A percentile compares a stretch with the other conserved stretches of the same genome.
Evolutionary conservation across 2,329 filamentous ascomycete genomes (phyloP).

Genomic region (Aspergillus bombycis): DNA sequence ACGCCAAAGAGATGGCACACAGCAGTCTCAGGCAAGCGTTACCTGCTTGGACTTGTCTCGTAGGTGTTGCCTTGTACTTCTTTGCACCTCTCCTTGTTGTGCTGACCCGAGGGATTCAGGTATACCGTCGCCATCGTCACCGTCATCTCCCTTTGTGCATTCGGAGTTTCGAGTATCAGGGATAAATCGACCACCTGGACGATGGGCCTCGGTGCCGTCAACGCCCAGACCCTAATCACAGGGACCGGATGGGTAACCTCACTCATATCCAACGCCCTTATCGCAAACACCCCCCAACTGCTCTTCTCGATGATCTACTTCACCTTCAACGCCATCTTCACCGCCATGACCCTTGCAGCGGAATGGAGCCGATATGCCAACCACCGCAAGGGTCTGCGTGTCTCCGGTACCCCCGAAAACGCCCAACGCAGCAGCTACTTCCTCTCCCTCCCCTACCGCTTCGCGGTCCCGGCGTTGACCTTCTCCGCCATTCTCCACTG

Average conservation of each 20-base stretch:
- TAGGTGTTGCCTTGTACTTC: background rate
- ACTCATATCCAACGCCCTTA: constrained; percentile 19
- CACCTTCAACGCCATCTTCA: constrained; percentile 42
- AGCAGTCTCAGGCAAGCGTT: background rate
- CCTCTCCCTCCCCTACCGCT: constrained; percentile 51
- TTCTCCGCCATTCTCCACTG: constrained; percentile 49
- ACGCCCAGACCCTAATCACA: constrained; percentile 9
- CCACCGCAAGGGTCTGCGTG: constrained; percentile 45
- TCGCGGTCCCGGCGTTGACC: constrained; percentile 45
- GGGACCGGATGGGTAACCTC: constrained; percentile 4
- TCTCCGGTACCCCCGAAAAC: constrained; percentile 41
- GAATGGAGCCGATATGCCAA: constrained; percentile 53
- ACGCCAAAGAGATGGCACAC: background rate
- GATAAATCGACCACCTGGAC: constrained; percentile 1
- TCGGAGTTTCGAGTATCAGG: background rate
- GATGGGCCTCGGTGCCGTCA: constrained; percentile 11
- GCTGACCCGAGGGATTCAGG: background rate
- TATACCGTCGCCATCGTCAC: background rate
- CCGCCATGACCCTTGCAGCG: constrained; percentile 49
- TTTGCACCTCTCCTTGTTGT: background rate
- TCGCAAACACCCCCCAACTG: constrained; percentile 42
- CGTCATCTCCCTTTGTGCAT: background rate
- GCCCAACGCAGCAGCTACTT: constrained; percentile 50
- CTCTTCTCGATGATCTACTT: constrained; percentile 42
- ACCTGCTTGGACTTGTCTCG: background rate